Percentiles rank a stretch among this genome's conserved stretches.
Evolutionary conservation across 192 early-diverging fungal genomes (phyloP).

Genomic region (Coemansia erecta): DNA sequence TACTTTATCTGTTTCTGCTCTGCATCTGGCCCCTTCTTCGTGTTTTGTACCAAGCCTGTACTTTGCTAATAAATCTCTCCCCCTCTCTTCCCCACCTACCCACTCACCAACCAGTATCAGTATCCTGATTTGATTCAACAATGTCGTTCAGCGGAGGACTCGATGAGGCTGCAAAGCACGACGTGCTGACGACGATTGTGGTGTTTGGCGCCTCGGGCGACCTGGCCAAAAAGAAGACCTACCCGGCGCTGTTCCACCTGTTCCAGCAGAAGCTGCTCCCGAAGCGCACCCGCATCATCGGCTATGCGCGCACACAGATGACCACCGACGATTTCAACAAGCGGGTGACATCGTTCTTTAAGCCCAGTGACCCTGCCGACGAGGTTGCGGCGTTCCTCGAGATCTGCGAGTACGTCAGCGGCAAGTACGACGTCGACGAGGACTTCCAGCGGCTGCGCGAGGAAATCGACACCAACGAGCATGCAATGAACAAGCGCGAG

Average conservation of each 20-base stretch:
- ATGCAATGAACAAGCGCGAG: slow-evolving; percentile 29
- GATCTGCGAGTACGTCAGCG: slow-evolving; percentile 75
- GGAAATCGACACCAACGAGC: slow-evolving; percentile 63
- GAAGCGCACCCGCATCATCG: slow-evolving; percentile 72
- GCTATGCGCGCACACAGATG: slow-evolving; percentile 88
- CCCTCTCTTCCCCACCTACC: not conserved
- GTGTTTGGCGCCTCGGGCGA: slow-evolving; percentile 92
- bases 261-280: slow-evolving; percentile 84
- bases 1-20: too few species aligned
- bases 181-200: slow-evolving; percentile 56
- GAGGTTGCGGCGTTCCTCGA: slow-evolving; percentile 63
- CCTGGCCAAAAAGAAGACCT: slow-evolving; percentile 98
- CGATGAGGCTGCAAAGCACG: slow-evolving; percentile 46
- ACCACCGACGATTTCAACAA: slow-evolving; percentile 64
- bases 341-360: slow-evolving; percentile 67
- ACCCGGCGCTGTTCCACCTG: slow-evolving; percentile 92
- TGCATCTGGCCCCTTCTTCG: too few species aligned
- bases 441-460: slow-evolving; percentile 69
- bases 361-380: slow-evolving; percentile 18
- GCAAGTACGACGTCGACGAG: slow-evolving; percentile 77
- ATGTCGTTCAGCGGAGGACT: slow-evolving; percentile 52
- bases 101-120: slow-evolving; percentile 4
- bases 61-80: too few species aligned
- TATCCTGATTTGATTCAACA: not conserved
- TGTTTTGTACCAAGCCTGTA: too few species aligned